These are phyloP conservation scores for Aureobasidium sp. DNA, from an alignment of 2,329 filamentous ascomycete genomes.

Conservation along the genomic window DNA sequence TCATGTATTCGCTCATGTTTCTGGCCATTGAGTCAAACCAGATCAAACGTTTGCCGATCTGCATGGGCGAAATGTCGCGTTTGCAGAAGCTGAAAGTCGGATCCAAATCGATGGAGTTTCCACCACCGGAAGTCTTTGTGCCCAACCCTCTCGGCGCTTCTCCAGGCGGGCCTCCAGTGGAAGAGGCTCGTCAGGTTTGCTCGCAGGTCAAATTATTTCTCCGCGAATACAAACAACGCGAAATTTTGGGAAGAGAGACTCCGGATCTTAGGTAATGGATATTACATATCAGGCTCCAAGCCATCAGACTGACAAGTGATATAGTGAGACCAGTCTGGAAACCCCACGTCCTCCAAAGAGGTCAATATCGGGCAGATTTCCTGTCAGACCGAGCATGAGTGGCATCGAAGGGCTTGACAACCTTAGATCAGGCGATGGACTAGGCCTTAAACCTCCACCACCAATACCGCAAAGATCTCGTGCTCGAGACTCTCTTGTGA, in stretches of 20 bases:
- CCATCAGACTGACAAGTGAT: conserved; percentile 4
- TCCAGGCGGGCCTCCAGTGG: not conserved
- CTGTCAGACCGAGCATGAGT: conserved; percentile 57
- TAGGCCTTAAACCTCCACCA: conserved; percentile 52
- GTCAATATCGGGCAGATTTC: conserved; percentile 45
- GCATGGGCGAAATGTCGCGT: conserved; percentile 81
- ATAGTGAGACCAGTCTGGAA: conserved; percentile 64
- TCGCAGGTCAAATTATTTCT: conserved; percentile 53
- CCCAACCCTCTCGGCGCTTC: conserved; percentile 29
- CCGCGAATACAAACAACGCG: conserved; percentile 26
- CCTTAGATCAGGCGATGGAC: conserved; percentile 44
- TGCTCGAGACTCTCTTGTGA: conserved; percentile 47
- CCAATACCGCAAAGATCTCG: conserved; percentile 76
- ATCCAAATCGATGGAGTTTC: conserved; percentile 77
- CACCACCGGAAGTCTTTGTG: conserved; percentile 43
- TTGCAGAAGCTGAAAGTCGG: conserved; percentile 84
- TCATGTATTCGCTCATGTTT: conserved; percentile 78
- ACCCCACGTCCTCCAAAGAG: conserved; percentile 63
- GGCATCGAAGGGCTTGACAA: conserved; percentile 51
- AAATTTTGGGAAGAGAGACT: conserved; percentile 24
- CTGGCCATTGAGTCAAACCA: conserved; percentile 80
- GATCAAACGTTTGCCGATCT: conserved; percentile 74
- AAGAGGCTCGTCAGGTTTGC: conserved; percentile 49
- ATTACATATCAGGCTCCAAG: too few relatives aligned
- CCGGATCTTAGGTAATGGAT: not conserved